Conservation (phyloP, 306 rosid genomes). For the Inga oerstediana region DNA sequence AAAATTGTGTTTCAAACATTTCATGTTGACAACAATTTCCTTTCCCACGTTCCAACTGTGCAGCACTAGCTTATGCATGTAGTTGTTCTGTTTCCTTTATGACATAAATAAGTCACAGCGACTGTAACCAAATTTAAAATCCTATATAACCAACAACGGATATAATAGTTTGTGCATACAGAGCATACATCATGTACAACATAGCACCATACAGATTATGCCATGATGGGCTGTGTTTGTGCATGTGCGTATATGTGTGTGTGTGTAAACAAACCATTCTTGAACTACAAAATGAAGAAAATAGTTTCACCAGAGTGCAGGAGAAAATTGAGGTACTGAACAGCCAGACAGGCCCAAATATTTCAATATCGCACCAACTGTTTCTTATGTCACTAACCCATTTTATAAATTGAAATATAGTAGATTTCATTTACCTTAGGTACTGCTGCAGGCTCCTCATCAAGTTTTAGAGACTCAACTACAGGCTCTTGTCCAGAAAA, state of each 20-base stretch:
- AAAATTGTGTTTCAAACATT: background rate
- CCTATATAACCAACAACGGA: background rate
- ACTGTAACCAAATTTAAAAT: background rate
- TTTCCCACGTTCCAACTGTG: background rate
- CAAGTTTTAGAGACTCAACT: slow-evolving; percentile 52
- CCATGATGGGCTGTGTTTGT: background rate
- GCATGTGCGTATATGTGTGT: background rate
- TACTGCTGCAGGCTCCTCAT: slow-evolving; percentile 54
- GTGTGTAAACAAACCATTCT: background rate
- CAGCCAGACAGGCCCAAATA: background rate
- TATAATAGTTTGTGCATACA: background rate
- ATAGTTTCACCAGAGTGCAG: background rate
- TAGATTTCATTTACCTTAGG: slow-evolving; percentile 62
- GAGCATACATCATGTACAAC: background rate
- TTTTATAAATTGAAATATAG: background rate
- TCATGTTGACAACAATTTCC: background rate
- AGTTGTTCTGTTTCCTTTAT: background rate
- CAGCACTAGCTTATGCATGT: background rate
- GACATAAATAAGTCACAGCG: background rate
- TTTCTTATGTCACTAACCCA: background rate
- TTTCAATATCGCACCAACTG: background rate
- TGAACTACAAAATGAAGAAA: background rate
- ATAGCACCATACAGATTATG: background rate
- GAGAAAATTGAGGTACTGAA: background rate
- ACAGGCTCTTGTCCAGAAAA: slow-evolving; percentile 48